Conservation (phyloP, 2,329 filamentous ascomycete species). For the Pseudogymnoascus sp. region DNA sequence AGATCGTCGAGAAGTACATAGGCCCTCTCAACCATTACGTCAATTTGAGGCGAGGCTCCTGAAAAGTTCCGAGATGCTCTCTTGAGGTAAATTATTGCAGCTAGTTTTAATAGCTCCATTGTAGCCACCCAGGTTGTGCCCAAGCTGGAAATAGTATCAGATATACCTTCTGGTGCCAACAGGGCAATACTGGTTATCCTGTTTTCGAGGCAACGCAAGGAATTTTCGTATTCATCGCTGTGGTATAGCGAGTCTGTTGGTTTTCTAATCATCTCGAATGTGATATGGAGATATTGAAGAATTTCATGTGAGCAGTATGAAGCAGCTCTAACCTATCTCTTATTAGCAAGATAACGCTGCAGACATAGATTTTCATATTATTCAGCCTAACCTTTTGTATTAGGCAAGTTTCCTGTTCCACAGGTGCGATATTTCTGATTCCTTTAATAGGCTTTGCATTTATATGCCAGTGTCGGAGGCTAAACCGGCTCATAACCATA, state of each 20-base stretch:
- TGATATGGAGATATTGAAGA: slow-evolving; percentile 16
- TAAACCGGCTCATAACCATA: slow-evolving; percentile 19
- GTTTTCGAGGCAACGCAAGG: slow-evolving; percentile 19
- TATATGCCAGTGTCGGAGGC: slow-evolving; percentile 18
- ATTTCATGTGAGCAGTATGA: slow-evolving; percentile 19
- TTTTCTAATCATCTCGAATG: slow-evolving; percentile 18
- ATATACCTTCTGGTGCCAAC: slow-evolving; percentile 14
- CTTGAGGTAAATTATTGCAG: slow-evolving; percentile 19
- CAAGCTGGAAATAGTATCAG: slow-evolving; percentile 13
- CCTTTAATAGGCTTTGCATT: slow-evolving; percentile 13
- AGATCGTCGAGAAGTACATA: slow-evolving; percentile 16
- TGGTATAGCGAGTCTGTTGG: slow-evolving; percentile 19
- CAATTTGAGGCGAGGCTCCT: slow-evolving; percentile 16
- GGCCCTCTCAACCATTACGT: slow-evolving; percentile 16
- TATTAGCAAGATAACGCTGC: slow-evolving; percentile 16
- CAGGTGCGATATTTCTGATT: slow-evolving; percentile 13
- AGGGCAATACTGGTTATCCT: slow-evolving; percentile 16
- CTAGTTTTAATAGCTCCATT: slow-evolving; percentile 17
- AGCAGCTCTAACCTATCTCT: slow-evolving; percentile 15
- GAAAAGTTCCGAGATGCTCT: slow-evolving; percentile 19
- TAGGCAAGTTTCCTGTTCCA: slow-evolving; percentile 16
- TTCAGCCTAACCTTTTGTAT: slow-evolving; percentile 17
- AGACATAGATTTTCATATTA: slow-evolving; percentile 13
- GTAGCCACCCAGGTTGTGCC: slow-evolving; percentile 16
- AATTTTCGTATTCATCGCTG: slow-evolving; percentile 20